Evolutionary conservation across 768 basidiomycete genomes (phyloP), one percentile per base, ranked within the genome.

Genomic region (Mycena galopus): DNA sequence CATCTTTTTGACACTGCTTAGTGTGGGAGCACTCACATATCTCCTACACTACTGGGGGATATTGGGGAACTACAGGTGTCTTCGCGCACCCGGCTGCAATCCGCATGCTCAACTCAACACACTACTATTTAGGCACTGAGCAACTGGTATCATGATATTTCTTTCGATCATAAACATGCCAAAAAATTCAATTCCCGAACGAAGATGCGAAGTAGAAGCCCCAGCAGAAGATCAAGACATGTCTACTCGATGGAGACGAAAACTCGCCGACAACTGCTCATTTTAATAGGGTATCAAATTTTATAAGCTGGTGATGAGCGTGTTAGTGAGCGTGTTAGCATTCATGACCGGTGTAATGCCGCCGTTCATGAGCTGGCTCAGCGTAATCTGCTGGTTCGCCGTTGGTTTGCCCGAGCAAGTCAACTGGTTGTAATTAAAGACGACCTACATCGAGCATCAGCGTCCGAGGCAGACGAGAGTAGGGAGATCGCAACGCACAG

Each of bases 361-460:
- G 32, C 56, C 56, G 56, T 33, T 57, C 56, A 57, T 57, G 56
- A 57, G 56, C 56, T 57, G 56, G 56, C 23, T 57, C 56, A 57
- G 32, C 30, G 56, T 57, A 33, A 57, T 57, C 56, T 57, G 56
- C 56, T 57, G 56, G 30, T 33, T 57, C 56, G 56, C 56, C 32
- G 56, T 57, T 33, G 56, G 56, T 19, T 30, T 57, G 56, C 56
- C 53, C 56, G 56, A 57, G 56, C 56, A 57, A 32, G 56, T 57
- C 56, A 57, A 32, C 56, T 57, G 56, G 56, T 57, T 57, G 56
- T 57, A 57, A 57, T 57, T 57, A 33, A 57, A 57, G 56, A 57
- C 56, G 32, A 57, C 56, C 56, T 57, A 57, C 56, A 57, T 57
- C 56, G 30, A 57, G 56, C 56, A 33, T 57, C 56, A 57, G 56